These are phyloP conservation scores for Ehretia macrophylla DNA, from an alignment of 257 asterid genomes.

Conservation along the genomic window DNA sequence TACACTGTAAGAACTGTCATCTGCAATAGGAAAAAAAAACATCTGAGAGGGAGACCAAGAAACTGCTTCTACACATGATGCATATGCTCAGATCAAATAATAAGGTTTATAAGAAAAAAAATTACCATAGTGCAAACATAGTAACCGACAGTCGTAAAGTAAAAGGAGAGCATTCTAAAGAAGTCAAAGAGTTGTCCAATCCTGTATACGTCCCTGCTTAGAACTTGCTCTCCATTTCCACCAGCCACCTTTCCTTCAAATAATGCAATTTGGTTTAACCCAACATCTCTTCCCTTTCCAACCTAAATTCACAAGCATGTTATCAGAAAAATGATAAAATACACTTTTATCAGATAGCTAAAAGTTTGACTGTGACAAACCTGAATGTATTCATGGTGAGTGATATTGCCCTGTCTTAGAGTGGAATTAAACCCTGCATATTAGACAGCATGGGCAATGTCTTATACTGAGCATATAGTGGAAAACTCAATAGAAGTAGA, in stretches of 20 bases:
- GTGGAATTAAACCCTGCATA: constrained; percentile 94
- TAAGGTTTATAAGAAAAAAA: constrained; percentile 4
- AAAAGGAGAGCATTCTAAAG: constrained; percentile 94
- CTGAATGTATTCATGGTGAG: constrained; percentile 91
- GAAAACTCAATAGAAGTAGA: too few species aligned
- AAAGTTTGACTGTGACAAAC: constrained; percentile 10
- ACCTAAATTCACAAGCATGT: constrained; percentile 50
- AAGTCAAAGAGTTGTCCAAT: constrained; percentile 95
- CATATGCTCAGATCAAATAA: not conserved
- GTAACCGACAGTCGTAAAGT: constrained; percentile 88
- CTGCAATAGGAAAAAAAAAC: constrained; percentile 42
- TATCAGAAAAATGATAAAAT: not conserved
- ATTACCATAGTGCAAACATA: constrained; percentile 98
- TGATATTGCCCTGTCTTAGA: constrained; percentile 92
- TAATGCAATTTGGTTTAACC: constrained; percentile 92
- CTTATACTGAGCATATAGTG: too few species aligned
- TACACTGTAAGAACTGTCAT: constrained; percentile 97
- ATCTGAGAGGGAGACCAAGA: constrained; percentile 20
- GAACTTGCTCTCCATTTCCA: constrained; percentile 98
- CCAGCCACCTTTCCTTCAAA: constrained; percentile 99
- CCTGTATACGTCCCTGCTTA: constrained; percentile 97
- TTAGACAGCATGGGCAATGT: constrained; percentile 1
- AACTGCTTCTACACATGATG: constrained; percentile 4
- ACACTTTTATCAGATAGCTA: not conserved
- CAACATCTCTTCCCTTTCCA: constrained; percentile 99